These are phyloP conservation scores for Curvularia sp. DNA, from an alignment of 2,329 filamentous ascomycete genomes.

Conservation along the genomic window DNA sequence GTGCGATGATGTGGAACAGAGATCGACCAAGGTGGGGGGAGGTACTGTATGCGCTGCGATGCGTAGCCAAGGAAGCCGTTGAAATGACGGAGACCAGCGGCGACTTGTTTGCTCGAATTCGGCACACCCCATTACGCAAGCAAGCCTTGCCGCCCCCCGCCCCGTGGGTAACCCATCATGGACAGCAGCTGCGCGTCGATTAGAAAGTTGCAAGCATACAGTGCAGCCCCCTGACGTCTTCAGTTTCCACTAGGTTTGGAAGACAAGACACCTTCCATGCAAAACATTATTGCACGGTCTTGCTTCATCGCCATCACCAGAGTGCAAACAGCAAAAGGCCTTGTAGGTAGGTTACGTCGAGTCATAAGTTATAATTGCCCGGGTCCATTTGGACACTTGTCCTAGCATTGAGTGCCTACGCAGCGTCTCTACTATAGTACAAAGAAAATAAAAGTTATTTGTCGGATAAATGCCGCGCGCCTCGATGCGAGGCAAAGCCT, in stretches of 20 bases:
- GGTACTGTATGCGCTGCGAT: slow-evolving; percentile 1
- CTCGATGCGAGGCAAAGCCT: slow-evolving; percentile 16
- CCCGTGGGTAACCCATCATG: slow-evolving; percentile 27
- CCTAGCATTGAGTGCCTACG: slow-evolving; percentile 33
- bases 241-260: slow-evolving; percentile 29
- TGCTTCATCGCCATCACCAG: slow-evolving; percentile 19
- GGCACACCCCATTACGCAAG: slow-evolving; percentile 3
- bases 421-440: slow-evolving; percentile 40
- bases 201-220: slow-evolving; percentile 10
- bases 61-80: slow-evolving; percentile 21
- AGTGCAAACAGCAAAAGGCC: slow-evolving; percentile 10
- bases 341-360: slow-evolving; percentile 17
- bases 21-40: slow-evolving; percentile 5
- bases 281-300: slow-evolving; percentile 16
- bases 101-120: slow-evolving; percentile 6
- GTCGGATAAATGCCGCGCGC: slow-evolving; percentile 16
- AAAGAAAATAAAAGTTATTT: slow-evolving; percentile 30
- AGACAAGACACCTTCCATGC: slow-evolving; percentile 30
- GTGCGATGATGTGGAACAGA: slow-evolving; percentile 3
- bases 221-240: slow-evolving; percentile 26
- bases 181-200: slow-evolving; percentile 5
- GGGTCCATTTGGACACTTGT: slow-evolving; percentile 29
- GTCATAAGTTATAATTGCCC: slow-evolving; percentile 30
- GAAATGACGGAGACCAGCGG: slow-evolving; percentile 10
- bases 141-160: neutral